phyloP scores from a whole-genome alignment of 306 rosid genomes.

The Dryas drummondii region DNA sequence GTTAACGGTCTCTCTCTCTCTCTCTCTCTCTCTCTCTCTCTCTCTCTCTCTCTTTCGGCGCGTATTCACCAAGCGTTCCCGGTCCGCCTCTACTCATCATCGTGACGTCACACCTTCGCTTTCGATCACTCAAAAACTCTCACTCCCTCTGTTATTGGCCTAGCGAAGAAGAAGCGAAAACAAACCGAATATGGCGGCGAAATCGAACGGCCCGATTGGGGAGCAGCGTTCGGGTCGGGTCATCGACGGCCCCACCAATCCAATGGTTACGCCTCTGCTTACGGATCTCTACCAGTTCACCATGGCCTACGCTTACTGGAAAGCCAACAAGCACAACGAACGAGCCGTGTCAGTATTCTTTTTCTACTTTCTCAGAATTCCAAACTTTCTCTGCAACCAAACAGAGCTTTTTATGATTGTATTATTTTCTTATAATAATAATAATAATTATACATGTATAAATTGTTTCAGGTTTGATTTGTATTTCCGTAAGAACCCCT shows the following conservation, averaged over 20 bases:
- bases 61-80: too few relatives aligned
- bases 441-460: too few relatives aligned
- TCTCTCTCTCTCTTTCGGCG: too few relatives aligned
- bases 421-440: too few relatives aligned
- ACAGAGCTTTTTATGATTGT: not conserved
- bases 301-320: conserved; percentile 99
- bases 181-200: conserved; percentile 44
- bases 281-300: conserved; percentile 98
- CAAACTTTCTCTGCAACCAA: not conserved
- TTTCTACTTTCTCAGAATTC: not conserved
- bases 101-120: too few relatives aligned
- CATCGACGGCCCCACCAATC: conserved; percentile 71
- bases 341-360: conserved; percentile 76
- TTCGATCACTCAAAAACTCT: too few relatives aligned
- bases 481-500: conserved; percentile 94
- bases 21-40: too few relatives aligned
- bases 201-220: conserved; percentile 51
- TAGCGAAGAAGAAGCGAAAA: not conserved
- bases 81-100: too few relatives aligned
- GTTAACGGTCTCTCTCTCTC: too few relatives aligned
- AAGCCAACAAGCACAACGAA: conserved; percentile 93
- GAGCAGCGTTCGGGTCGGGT: conserved; percentile 29
- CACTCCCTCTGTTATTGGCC: too few relatives aligned
- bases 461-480: conserved; percentile 75
- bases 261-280: conserved; percentile 96